Percentiles rank a stretch among this genome's conserved stretches.
Conservation (phyloP, 1,284 basidiomycete genomes). For the Naganishia cerealis region DNA sequence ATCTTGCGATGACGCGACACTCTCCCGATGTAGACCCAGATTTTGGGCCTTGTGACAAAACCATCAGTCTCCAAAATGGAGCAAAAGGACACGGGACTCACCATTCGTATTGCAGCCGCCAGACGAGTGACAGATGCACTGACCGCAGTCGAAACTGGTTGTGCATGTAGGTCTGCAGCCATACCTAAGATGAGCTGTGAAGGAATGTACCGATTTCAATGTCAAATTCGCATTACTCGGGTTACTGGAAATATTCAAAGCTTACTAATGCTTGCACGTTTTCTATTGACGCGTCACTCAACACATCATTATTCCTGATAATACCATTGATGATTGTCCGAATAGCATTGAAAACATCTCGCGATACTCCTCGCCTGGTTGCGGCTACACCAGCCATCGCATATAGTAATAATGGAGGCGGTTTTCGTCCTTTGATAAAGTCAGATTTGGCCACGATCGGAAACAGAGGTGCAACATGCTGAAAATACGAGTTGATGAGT, state of each 20-base stretch:
- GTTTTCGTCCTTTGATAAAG: conserved; percentile 63
- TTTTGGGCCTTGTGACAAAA: conserved; percentile 66
- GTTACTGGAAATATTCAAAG: not conserved
- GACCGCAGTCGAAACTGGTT: conserved; percentile 51
- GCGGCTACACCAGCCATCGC: conserved; percentile 89
- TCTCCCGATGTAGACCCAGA: conserved; percentile 77
- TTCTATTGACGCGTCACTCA: conserved; percentile 78
- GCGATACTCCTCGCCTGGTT: conserved; percentile 76
- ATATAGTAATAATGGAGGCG: conserved; percentile 69
- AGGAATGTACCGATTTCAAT: not conserved
- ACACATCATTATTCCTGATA: conserved; percentile 83
- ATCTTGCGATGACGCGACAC: conserved; percentile 38
- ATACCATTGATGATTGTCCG: conserved; percentile 79
- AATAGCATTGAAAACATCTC: conserved; percentile 77
- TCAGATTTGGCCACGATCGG: conserved; percentile 84
- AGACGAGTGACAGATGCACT: conserved; percentile 49
- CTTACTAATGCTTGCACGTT: conserved; percentile 85
- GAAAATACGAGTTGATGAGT: conserved; percentile 87
- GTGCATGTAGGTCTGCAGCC: conserved; percentile 52
- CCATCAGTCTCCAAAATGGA: conserved; percentile 53
- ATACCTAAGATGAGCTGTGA: conserved; percentile 31
- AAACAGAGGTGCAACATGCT: conserved; percentile 76
- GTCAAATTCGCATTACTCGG: not conserved
- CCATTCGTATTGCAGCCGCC: conserved; percentile 71
- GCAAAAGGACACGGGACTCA: not conserved